phyloP scores from a whole-genome alignment of 192 early-diverging fungal species.

The Lobulomyces angularis region DNA sequence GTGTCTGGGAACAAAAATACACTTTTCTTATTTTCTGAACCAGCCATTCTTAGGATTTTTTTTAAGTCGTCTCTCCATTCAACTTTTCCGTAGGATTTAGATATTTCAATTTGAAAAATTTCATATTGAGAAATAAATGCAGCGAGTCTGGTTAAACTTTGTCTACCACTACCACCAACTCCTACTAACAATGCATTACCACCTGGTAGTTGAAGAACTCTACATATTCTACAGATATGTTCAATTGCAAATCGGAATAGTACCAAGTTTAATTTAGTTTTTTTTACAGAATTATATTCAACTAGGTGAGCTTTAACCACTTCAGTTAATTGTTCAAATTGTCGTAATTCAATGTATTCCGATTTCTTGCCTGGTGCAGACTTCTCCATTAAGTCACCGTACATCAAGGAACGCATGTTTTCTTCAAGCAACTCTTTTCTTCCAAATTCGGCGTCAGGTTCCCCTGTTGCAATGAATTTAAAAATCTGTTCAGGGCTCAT shows the following conservation, averaged over 20 bases:
- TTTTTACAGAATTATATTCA: constrained; percentile 52
- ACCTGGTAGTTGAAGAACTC: constrained; percentile 44
- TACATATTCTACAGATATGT: constrained; percentile 43
- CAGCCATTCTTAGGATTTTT: constrained; percentile 36
- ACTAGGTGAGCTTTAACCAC: constrained; percentile 23
- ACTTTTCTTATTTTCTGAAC: constrained; percentile 39
- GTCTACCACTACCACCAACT: constrained; percentile 47
- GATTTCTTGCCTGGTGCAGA: constrained; percentile 12
- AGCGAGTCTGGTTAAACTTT: constrained; percentile 36
- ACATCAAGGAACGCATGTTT: constrained; percentile 39
- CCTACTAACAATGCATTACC: constrained; percentile 51
- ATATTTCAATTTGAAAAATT: constrained; percentile 50
- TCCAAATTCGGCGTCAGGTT: constrained; percentile 20
- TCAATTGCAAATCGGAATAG: constrained; percentile 54
- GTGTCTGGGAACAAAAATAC: constrained; percentile 53
- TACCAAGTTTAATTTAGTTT: constrained; percentile 45
- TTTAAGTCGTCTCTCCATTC: constrained; percentile 54
- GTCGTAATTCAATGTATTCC: constrained; percentile 38
- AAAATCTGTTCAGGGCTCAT: constrained; percentile 35
- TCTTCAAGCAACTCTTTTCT: constrained; percentile 45
- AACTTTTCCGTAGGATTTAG: constrained; percentile 36
- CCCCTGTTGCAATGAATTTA: constrained; percentile 16
- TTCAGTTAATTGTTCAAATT: constrained; percentile 39
- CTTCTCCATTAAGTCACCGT: constrained; percentile 46
- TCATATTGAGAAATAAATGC: constrained; percentile 47